These are phyloP conservation scores for Debaryomyces robertsiae DNA, from an alignment of 1,139 yeast genomes.

Conservation along the genomic window DNA sequence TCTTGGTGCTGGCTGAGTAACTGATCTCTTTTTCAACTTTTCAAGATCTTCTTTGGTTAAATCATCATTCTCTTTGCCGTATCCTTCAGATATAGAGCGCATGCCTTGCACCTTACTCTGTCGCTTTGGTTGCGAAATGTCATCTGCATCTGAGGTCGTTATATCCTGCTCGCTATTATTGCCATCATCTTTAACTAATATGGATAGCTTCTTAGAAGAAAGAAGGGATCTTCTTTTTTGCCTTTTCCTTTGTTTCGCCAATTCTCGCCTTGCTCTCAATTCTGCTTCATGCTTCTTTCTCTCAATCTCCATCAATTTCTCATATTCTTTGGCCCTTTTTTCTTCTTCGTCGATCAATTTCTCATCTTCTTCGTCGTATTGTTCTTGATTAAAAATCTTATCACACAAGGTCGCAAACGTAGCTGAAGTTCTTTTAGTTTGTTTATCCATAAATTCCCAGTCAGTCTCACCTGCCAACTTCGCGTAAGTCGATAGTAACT, in stretches of 20 bases:
- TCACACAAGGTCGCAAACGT: constrained; percentile 79
- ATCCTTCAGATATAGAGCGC: constrained; percentile 45
- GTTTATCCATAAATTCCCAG: constrained; percentile 72
- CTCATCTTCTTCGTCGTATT: constrained; percentile 60
- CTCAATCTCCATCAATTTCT: constrained; percentile 52
- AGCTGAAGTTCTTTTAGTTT: constrained; percentile 73
- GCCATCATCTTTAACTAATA: constrained; percentile 38
- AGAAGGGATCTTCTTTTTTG: constrained; percentile 48
- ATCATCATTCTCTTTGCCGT: constrained; percentile 27
- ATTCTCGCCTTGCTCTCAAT: constrained; percentile 46
- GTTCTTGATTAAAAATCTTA: constrained; percentile 64
- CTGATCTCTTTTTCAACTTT: constrained; percentile 48
- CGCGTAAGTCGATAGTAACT: constrained; percentile 69
- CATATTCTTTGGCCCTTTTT: constrained; percentile 49
- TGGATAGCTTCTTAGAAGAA: constrained; percentile 44
- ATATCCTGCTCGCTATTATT: constrained; percentile 40
- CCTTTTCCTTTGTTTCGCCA: constrained; percentile 47
- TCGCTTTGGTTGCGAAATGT: constrained; percentile 43
- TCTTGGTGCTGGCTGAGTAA: constrained; percentile 44
- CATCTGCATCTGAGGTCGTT: constrained; percentile 22
- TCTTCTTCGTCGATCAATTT: constrained; percentile 52
- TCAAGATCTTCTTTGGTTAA: constrained; percentile 47
- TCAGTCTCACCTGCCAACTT: constrained; percentile 66
- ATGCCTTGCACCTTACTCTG: constrained; percentile 31
- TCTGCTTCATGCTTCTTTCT: constrained; percentile 54